phyloP scores from a whole-genome alignment of 345 rosid species.

The Streptanthus diversifolius region DNA sequence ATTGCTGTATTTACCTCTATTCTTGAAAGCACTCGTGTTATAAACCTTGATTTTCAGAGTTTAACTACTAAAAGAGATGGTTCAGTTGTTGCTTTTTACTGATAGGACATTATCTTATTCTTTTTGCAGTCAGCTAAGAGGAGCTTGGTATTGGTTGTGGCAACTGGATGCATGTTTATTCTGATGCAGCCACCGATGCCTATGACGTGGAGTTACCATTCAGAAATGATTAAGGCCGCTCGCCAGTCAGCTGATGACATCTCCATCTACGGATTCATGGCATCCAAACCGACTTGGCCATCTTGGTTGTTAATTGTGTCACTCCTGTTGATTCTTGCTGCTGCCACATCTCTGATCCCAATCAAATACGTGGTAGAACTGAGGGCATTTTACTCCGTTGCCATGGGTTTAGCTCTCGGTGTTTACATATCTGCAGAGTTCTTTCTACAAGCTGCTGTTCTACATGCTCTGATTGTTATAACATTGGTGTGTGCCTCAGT shows the following conservation, averaged over 20 bases:
- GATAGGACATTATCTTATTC: background rate
- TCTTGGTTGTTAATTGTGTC: constrained; percentile 90
- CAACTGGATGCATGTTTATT: constrained; percentile 83
- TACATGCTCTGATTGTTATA: constrained; percentile 73
- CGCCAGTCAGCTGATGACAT: constrained; percentile 94
- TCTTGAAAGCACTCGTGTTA: constrained; percentile 11
- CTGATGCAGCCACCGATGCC: constrained; percentile 96
- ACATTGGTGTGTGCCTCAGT: constrained; percentile 87
- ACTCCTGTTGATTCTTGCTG: constrained; percentile 80
- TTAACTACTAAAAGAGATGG: background rate
- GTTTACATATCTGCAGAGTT: constrained; percentile 92
- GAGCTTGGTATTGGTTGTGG: constrained; percentile 80
- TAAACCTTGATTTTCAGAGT: constrained; percentile 5
- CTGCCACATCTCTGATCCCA: constrained; percentile 82
- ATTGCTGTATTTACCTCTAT: background rate
- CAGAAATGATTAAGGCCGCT: constrained; percentile 80
- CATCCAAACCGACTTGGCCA: constrained; percentile 98
- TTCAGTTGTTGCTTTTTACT: constrained; percentile 16
- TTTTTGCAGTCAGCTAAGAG: constrained; percentile 84
- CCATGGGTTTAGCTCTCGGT: constrained; percentile 90
- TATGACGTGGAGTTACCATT: constrained; percentile 73
- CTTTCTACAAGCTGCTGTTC: constrained; percentile 90
- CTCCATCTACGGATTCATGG: constrained; percentile 87
- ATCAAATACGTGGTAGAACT: constrained; percentile 82
- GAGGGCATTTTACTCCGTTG: constrained; percentile 75